Base-by-base conservation (phyloP, 208 protist species). In the Trypanosoma mega region DNA sequence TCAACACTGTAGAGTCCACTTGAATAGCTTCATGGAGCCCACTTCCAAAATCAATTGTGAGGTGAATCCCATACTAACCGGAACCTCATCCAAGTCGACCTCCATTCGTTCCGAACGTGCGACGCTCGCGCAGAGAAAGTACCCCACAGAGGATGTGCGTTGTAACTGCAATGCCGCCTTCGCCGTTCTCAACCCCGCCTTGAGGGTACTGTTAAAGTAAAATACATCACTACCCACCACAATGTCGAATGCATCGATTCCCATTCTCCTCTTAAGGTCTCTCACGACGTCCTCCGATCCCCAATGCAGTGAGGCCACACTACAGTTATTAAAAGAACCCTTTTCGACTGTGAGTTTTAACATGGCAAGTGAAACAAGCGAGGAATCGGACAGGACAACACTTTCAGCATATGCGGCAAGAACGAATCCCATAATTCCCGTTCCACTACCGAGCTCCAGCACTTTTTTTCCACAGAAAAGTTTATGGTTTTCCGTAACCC, bases 181-280 rank as follows among this genome's bases (percentile, higher is more conserved):
- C 7, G 77, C 77, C 2, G 77, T 82, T 14, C 37, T 59, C 11
- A 87, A 55, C 5, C 76, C 77, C 9, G 53, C 45, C 26, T 44
- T 78, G 29, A 85, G 50, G 0, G 58, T 61, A 26, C 54, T 54
- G 20, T 46, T 69, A 59, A 87, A 85, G 60, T 85, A 88, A 30
- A 88, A 85, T n/a, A 88, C 45, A 33, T 88, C 82, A 64, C 77
- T 82, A 3, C 75, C 82, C 7, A 88, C 74, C 16, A 88, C 72
- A 5, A 82, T 37, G 24, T 88, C 78, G 34, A 88, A 88, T 0
- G 16, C n/a, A 2, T 60, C 64, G 8, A 74, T 21, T 26, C 29
- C 23, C 27, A 68, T 64, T 9, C 48, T 51, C n/a, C 26, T 46
- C 26, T 66, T 62, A 11, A 74, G 39, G 18, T 60, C 52, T 9